phyloP scores from a whole-genome alignment of 305 asterid species.

The Fraxinus paxiana region DNA sequence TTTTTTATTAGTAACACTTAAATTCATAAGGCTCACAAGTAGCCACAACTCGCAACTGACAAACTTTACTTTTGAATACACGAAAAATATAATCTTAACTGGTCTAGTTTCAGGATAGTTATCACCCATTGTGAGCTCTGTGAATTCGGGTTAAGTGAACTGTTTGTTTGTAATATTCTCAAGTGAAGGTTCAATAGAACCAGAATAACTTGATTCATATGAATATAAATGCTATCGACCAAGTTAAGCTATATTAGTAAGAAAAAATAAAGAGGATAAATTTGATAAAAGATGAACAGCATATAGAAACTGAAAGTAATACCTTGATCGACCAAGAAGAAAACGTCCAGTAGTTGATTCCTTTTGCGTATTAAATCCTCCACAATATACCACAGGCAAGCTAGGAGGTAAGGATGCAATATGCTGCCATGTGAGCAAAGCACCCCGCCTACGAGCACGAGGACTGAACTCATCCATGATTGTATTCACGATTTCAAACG shows the following conservation, averaged over 20 bases:
- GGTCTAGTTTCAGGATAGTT: not conserved
- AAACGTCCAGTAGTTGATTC: constrained; percentile 96
- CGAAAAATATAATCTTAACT: not conserved
- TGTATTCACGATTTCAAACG: constrained; percentile 89
- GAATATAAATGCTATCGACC: not conserved
- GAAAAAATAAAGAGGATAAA: not conserved
- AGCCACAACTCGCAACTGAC: not conserved
- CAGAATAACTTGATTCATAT: not conserved
- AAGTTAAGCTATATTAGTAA: not conserved
- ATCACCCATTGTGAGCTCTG: not conserved
- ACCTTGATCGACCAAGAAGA: constrained; percentile 98
- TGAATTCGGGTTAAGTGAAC: not conserved
- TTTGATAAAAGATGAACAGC: not conserved
- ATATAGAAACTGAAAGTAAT: constrained; percentile 22
- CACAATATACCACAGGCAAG: constrained; percentile 85
- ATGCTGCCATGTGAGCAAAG: constrained; percentile 96
- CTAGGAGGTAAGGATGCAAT: constrained; percentile 96
- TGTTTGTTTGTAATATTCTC: not conserved
- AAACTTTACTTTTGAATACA: not conserved
- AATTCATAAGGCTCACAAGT: not conserved
- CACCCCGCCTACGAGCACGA: constrained; percentile 97
- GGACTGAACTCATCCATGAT: constrained; percentile 87
- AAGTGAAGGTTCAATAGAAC: not conserved
- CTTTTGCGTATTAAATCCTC: constrained; percentile 91
- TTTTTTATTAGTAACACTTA: not conserved